Evolutionary conservation across 192 early-diverging fungal genomes (phyloP), one percentile per base, ranked within the genome.

Genomic region (Entrophospora sp.): DNA sequence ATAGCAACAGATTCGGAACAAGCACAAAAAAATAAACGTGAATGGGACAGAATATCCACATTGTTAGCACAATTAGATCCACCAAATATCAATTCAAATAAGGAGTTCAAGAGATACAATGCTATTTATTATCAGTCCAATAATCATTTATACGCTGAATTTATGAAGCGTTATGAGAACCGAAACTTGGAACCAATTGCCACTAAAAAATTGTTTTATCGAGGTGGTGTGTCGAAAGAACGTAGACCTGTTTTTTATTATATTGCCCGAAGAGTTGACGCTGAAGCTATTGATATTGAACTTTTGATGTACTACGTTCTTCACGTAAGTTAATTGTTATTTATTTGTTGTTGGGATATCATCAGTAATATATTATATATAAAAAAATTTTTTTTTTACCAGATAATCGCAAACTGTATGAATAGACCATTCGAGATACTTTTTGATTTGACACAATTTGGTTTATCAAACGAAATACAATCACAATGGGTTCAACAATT

Each of bases 51-150:
- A 48, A 79, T 97, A 2, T 89, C 89, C 2, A 89, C 85, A 31
- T 70, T 97, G 28, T 69, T 97, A 58, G 86, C 90, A 10, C 89
- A 91, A 66, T 75, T 97, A 8, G 95, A 93, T 13, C 87, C 89
- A 34, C 87, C 89, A 5, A 83, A 90, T 6, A 87, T 92, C 18
- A 71, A 76, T 24, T 56, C 74, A 13, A 75, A 77, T 22, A 79
- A 75, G 13, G 81, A 81, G 24, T 65, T 74, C 27, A 48, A 63
- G 13, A 56, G 43, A 37, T 61, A 69, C 27, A 66, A 69, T 27
- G 61, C 67, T 18, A 77, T 74, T 42, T 79, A 75, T 44, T 61
- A 65, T 66, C 77, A 70, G 6, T 69, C 78, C 2, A 62, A 69
- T 25, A 81, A 75, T 56, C 73, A 79, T 30, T 35, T 79, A 0